These are phyloP conservation scores for Trichopus zeylanicus DNA, from an alignment of 116 monocot genomes.

Conservation along the genomic window DNA sequence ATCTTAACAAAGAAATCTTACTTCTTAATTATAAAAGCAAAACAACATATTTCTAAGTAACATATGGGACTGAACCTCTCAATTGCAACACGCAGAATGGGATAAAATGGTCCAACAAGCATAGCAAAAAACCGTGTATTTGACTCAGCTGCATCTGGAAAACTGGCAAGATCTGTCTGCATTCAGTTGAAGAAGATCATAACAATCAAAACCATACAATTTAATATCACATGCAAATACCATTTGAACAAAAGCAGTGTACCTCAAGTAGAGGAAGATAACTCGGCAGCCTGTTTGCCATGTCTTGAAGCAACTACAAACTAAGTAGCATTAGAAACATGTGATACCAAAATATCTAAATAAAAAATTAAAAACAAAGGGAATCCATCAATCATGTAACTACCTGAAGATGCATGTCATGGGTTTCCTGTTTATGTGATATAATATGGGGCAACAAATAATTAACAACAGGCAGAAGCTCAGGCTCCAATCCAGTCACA, in stretches of 20 bases:
- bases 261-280: constrained; percentile 96
- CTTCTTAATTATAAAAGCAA: not conserved
- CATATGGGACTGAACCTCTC: constrained; percentile 48
- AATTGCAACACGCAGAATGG: constrained; percentile 62
- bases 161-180: constrained; percentile 72
- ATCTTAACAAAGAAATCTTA: not conserved
- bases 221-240: not conserved
- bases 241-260: not conserved
- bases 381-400: not conserved
- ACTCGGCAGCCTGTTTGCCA: constrained; percentile 44
- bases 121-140: constrained; percentile 76
- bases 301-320: constrained; percentile 83
- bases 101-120: constrained; percentile 97
- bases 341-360: constrained; percentile 8
- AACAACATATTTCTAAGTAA: not conserved
- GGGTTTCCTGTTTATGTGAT: constrained; percentile 73
- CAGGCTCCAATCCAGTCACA: constrained; percentile 83
- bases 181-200: constrained; percentile 1
- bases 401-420: constrained; percentile 90
- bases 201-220: not conserved
- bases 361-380: constrained; percentile 1
- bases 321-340: constrained; percentile 23
- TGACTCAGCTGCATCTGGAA: constrained; percentile 60
- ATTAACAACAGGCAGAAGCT: constrained; percentile 84
- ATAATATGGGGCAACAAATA: constrained; percentile 83